Percentiles rank a stretch among this genome's conserved stretches.
These are phyloP conservation scores for Stephanocyclus meneghinianus DNA, from an alignment of 352 stramenopile species.

Conservation along the genomic window DNA sequence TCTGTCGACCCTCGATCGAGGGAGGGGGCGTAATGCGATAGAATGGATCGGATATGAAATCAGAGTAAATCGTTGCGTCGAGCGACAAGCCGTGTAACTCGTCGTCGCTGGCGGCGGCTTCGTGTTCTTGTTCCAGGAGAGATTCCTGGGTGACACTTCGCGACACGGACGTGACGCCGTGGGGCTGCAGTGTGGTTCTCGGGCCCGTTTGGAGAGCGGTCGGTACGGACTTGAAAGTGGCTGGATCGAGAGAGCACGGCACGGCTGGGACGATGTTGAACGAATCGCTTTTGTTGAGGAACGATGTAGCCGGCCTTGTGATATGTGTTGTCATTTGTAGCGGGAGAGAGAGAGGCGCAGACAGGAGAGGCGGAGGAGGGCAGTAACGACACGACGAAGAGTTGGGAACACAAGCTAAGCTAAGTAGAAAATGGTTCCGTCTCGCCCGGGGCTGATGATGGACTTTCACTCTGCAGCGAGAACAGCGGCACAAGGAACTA, in stretches of 20 bases:
- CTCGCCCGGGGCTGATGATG: too few species aligned
- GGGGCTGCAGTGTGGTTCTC: neutral
- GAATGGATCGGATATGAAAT: neutral
- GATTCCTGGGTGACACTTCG: constrained; percentile 22
- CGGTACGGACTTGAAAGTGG: neutral
- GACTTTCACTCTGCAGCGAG: too few species aligned
- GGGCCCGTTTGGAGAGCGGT: neutral
- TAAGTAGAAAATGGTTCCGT: too few species aligned
- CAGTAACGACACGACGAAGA: too few species aligned
- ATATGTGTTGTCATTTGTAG: too few species aligned
- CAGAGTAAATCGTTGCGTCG: neutral
- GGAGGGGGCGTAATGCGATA: constrained; percentile 5
- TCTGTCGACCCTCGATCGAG: neutral
- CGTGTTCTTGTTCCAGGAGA: neutral
- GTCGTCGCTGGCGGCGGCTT: neutral
- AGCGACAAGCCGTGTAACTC: neutral
- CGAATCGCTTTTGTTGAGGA: too few species aligned
- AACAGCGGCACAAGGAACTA: too few species aligned
- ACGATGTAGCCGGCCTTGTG: too few species aligned
- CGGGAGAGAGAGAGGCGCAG: too few species aligned
- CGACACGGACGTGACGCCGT: neutral
- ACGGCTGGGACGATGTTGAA: too few species aligned
- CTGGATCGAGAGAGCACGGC: neutral
- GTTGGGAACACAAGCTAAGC: too few species aligned
- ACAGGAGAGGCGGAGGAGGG: too few species aligned